These are phyloP conservation scores for Exobasidium cylindrosporum DNA, from an alignment of 1,284 basidiomycete species.

Conservation along the genomic window DNA sequence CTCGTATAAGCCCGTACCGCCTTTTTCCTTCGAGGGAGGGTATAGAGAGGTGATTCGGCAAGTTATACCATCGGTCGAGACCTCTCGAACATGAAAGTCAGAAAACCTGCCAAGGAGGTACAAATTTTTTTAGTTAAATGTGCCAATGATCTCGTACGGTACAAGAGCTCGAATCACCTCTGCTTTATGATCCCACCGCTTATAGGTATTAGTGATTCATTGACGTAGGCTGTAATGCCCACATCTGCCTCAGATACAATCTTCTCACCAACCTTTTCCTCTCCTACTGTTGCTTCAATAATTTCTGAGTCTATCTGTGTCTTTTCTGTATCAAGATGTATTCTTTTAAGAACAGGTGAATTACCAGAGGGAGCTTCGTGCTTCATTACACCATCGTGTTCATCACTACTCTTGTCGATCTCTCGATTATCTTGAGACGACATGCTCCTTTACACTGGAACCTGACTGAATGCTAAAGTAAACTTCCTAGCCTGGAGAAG, in stretches of 20 bases:
- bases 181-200: conserved; percentile 27
- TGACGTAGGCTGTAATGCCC: conserved; percentile 24
- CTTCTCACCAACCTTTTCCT: not conserved
- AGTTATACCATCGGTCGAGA: conserved; percentile 13
- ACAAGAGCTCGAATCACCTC: conserved; percentile 12
- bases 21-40: conserved; percentile 16
- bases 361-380: not conserved
- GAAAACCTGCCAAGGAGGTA: conserved; percentile 20
- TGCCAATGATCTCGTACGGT: not conserved
- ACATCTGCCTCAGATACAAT: conserved; percentile 20
- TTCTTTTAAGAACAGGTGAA: not conserved
- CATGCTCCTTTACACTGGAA: no score
- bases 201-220: conserved; percentile 12
- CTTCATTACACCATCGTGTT: not conserved
- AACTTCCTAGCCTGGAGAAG: no score
- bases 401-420: not conserved
- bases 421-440: not conserved
- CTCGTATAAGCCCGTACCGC: conserved; percentile 8
- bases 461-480: no score
- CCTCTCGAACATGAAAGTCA: conserved; percentile 28
- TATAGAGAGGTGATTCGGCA: conserved; percentile 19
- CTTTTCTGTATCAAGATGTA: not conserved
- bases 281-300: not conserved
- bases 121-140: no score
- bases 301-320: not conserved